Evolutionary conservation across 805 yeast genomes (phyloP).

Genomic region (Metschnikowia peoriensis): DNA sequence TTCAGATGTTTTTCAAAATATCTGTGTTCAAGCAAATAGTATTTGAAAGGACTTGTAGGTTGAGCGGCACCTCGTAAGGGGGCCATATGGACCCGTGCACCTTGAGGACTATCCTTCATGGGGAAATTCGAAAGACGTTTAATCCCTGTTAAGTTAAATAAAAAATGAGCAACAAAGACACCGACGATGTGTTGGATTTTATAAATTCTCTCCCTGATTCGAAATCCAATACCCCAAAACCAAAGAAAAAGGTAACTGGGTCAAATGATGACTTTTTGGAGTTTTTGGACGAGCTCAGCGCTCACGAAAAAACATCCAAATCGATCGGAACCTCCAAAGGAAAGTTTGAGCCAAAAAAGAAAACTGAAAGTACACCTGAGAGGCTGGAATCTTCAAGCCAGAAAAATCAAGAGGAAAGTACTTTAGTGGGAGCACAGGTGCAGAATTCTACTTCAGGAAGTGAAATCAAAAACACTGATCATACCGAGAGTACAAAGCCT

Average conservation of each 20-base stretch:
- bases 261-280: conserved; percentile 55
- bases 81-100: neutral
- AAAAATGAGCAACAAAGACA: conserved; percentile 34
- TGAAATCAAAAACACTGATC: neutral
- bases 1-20: no score
- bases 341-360: conserved; percentile 37
- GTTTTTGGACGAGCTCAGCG: conserved; percentile 68
- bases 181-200: conserved; percentile 77
- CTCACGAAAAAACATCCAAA: conserved; percentile 44
- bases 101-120: neutral
- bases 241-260: conserved; percentile 21
- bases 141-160: neutral
- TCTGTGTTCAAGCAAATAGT: no score
- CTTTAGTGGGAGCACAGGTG: neutral
- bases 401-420: neutral
- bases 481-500: neutral
- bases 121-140: neutral
- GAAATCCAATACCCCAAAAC: conserved; percentile 19
- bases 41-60: no score
- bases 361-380: neutral
- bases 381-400: neutral
- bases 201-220: conserved; percentile 75
- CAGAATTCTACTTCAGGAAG: neutral
- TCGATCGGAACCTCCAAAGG: conserved; percentile 16
- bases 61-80: neutral